phyloP scores from a whole-genome alignment of 208 protist genomes.

The Naegleria lovaniensis region DNA sequence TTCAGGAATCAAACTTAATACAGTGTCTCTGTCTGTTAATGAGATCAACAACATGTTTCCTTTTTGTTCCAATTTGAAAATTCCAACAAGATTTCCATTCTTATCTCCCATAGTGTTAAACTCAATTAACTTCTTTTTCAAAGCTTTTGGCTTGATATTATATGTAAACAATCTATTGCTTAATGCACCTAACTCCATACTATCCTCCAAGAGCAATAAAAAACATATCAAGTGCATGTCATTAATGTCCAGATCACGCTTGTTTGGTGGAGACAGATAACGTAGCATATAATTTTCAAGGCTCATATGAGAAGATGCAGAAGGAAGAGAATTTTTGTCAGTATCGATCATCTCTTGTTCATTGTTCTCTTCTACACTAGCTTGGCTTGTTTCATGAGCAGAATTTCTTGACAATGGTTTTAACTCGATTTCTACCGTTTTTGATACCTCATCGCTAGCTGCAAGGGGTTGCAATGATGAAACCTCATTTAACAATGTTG shows the following conservation, averaged over 20 bases:
- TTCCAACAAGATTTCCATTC: not conserved
- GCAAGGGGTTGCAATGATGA: no score
- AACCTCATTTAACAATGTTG: no score
- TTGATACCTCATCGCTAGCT: no score
- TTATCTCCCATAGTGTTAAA: not conserved
- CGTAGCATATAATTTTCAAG: not conserved
- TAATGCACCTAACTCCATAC: not conserved
- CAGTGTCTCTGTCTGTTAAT: not conserved
- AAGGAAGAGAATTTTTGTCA: not conserved
- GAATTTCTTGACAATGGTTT: no score
- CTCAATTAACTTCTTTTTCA: not conserved
- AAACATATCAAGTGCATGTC: not conserved
- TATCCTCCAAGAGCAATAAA: not conserved
- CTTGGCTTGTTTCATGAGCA: no score
- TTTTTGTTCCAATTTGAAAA: not conserved
- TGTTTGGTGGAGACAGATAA: not conserved
- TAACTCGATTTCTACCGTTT: no score
- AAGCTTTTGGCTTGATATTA: not conserved
- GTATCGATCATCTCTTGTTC: not conserved
- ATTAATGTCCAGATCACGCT: not conserved
- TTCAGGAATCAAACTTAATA: not conserved
- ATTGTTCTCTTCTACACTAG: not conserved
- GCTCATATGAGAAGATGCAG: not conserved
- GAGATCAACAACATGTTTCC: not conserved
- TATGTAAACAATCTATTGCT: not conserved